These are phyloP conservation scores for Suillus subluteus DNA, from an alignment of 768 basidiomycete species.

Conservation along the genomic window DNA sequence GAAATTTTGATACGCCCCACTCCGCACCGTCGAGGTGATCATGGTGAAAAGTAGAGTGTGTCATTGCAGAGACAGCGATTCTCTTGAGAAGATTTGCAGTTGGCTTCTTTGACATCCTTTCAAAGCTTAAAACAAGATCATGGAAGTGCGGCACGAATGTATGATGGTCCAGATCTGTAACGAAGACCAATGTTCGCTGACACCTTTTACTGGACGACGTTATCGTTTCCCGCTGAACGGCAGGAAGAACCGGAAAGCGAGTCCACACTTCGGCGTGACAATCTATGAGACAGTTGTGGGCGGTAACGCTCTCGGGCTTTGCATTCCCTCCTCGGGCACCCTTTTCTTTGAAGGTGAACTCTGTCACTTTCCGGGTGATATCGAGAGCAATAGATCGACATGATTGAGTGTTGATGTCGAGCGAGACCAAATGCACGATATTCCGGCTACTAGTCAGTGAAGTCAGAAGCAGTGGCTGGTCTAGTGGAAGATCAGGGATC, in stretches of 20 bases:
- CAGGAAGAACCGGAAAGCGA: conserved; percentile 60
- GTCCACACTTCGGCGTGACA: conserved; percentile 63
- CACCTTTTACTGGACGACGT: conserved; percentile 37
- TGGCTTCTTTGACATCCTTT: conserved; percentile 55
- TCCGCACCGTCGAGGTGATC: conserved; percentile 17
- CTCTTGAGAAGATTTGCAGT: conserved; percentile 46
- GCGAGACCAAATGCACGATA: conserved; percentile 45
- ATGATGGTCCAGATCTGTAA: conserved; percentile 41
- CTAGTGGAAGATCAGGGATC: conserved; percentile 28
- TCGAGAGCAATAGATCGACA: conserved; percentile 50
- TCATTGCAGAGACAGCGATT: conserved; percentile 37
- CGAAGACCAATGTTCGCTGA: conserved; percentile 44
- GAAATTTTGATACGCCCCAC: conserved; percentile 43
- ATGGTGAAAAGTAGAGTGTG: conserved; percentile 31
- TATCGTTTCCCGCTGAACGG: conserved; percentile 50
- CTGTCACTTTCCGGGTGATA: conserved; percentile 58
- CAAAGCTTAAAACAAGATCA: conserved; percentile 50
- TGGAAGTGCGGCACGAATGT: conserved; percentile 47
- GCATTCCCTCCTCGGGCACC: conserved; percentile 26
- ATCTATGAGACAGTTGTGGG: conserved; percentile 56
- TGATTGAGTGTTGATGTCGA: conserved; percentile 36
- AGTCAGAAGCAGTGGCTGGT: conserved; percentile 38
- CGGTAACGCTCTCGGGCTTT: conserved; percentile 23
- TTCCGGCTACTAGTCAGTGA: conserved; percentile 47
- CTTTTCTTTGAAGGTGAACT: conserved; percentile 57